A percentile compares a stretch with the other conserved stretches of the same genome.
These are phyloP conservation scores for Fusarium verrucosum DNA, from an alignment of 2,329 filamentous ascomycete genomes.

Conservation along the genomic window DNA sequence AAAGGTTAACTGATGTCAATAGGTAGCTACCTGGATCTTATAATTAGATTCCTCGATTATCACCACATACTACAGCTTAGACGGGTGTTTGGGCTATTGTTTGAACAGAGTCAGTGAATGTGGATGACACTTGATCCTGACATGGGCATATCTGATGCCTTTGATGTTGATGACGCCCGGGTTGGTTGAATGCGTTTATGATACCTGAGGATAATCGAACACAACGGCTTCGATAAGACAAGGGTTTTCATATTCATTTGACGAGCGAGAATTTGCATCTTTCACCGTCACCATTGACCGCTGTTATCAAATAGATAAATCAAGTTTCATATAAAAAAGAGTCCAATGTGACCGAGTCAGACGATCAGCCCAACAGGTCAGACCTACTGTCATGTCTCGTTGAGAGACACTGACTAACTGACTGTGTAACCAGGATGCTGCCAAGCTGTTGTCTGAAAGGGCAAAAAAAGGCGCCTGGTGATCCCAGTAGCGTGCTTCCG, in stretches of 20 bases:
- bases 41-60: too few species aligned
- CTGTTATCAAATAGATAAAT: neutral
- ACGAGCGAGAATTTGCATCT: neutral
- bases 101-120: too few species aligned
- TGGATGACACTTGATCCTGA: too few species aligned
- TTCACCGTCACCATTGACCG: neutral
- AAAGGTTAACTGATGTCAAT: too few species aligned
- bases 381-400: constrained; percentile 15
- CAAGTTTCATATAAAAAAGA: neutral
- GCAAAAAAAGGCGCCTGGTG: constrained; percentile 9
- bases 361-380: constrained; percentile 12
- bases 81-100: neutral
- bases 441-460: neutral
- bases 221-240: neutral
- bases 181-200: too few species aligned
- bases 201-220: too few species aligned
- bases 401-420: neutral
- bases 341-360: constrained; percentile 26
- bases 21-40: too few species aligned
- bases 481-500: constrained; percentile 6
- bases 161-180: too few species aligned
- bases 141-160: too few species aligned
- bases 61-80: neutral
- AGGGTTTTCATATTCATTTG: neutral
- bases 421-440: neutral